phyloP scores from a whole-genome alignment of 2,329 filamentous ascomycete genomes.

The Fusarium tuaranense region DNA sequence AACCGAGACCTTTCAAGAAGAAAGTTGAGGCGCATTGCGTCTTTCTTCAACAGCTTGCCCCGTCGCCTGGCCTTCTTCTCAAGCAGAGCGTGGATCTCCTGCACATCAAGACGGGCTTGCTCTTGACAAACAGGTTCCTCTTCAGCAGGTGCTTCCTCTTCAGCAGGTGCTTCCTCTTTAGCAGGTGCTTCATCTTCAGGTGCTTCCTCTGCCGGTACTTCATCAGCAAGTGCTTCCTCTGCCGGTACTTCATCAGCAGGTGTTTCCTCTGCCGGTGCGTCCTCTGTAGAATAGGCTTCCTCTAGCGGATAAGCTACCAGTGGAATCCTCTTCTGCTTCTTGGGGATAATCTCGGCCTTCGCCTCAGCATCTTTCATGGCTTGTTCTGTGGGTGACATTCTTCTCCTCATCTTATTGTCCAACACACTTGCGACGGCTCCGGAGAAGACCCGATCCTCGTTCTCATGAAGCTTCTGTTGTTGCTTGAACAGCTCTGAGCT shows the following conservation, averaged over 20 bases:
- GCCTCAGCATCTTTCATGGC: background rate
- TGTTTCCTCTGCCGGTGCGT: background rate
- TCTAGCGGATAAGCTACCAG: background rate
- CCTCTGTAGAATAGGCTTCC: background rate
- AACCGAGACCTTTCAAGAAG: background rate
- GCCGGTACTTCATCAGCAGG: background rate
- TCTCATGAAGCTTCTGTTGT: background rate
- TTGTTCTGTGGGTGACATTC: background rate
- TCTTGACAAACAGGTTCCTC: background rate
- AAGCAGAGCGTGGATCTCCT: background rate
- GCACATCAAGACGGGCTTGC: background rate
- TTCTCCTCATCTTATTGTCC: background rate
- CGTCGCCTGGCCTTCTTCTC: background rate
- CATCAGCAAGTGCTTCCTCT: background rate
- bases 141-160: background rate
- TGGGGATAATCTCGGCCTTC: background rate
- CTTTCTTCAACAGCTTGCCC: background rate
- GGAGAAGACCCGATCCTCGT: background rate
- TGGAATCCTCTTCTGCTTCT: background rate
- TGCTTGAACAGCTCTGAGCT: background rate
- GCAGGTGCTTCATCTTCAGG: too few species aligned
- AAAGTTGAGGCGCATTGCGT: background rate
- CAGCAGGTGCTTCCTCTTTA: too few species aligned
- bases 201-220: too few species aligned
- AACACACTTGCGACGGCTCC: background rate